Evolutionary conservation across 139 green algal genomes (phyloP), one percentile per base, ranked within the genome.

Genomic region (Chara braunii): DNA sequence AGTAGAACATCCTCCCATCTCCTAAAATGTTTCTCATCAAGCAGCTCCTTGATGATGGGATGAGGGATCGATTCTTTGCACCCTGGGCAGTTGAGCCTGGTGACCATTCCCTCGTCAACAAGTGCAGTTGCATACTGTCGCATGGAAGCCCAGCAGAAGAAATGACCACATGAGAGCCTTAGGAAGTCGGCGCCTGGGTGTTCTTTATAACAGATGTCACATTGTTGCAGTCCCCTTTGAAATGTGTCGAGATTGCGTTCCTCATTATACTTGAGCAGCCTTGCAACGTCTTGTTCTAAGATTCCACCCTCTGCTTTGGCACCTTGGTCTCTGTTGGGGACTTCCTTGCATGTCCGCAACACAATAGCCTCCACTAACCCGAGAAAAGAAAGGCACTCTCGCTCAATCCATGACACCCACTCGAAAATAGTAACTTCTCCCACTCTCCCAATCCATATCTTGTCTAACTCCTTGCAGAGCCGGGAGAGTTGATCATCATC

Each of bases 1-100:
- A 95, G 81, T 53, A 82, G 79, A 18, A 95, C 72, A 35, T 60
- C 37, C 68, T 95, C 86, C 82, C 85, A 91, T 2, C 79, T 75
- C 24, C 55, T 51, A 43, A 81, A 86, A 28, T 75, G 62, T 24
- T 84, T 75, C n/a, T 59, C 12, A 2, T 33, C 11, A 3, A 78
- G 64, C 30, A 78, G 22, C 1, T 42, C 31, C 33, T 51, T 51
- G 28, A 71, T 18, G 1, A 76, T 62, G 18, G 68, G 37, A 0
- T 64, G 80, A 1, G 55, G 37, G 23, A 95, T 44, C 7, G 75
- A 60, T 30, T 43, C 42, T 22, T 71, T 63, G 77, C 87, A 94
- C 30, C 45, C 60, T n/a, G 86, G 82, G 68, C 87, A 94, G n/a
- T 68, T 52, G 30, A 94, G 65, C 28, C 45, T 36, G 12, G 82